Evolutionary conservation across 331 rosid genomes (phyloP), one percentile per base, ranked within the genome.

Genomic region (Cucumis variabilis): DNA sequence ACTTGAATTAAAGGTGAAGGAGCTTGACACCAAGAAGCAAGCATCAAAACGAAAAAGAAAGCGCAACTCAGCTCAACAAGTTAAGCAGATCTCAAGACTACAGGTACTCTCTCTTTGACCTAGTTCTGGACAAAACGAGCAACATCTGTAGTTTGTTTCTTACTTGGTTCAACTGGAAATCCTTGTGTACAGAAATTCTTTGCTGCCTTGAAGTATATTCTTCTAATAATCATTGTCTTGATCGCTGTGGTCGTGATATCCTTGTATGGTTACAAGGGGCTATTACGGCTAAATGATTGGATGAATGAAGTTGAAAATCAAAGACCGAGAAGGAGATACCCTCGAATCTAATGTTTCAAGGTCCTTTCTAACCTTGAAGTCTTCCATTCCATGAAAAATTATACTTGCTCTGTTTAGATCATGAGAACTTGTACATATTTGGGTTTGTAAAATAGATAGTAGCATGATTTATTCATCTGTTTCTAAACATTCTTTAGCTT

Each of bases 301-400:
- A 97, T 97, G 99, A 93, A 97, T 73, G 96, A 95, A 91, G 93
- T 91, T 46, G 99, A 97, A 17, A 93, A 87, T 83, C 93, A 78
- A 80, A 94, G 96, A 88, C 93, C 87, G 20, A 90, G 87, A 78
- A 83, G 91, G 87, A 80, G 91, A 90, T 66, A 79, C 86, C 88
- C 92, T 13, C 88, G 94, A 85, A 84, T 89, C 89, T 89, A 78
- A 88, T 21, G 70, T 69, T 53, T 69, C 63, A 48, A 69, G 66
- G 28, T 68, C 20, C 15, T 82, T 33, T 27, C 25, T 58, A 27
- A 3, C 25, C 20, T 16, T 9, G 0, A 24, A 66, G 46, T 69
- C 46, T n/a, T 58, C 51, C 85, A 28, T 23, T 17, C 48, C 85
- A 28, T 9, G 68, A 55, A 79, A 55, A 28, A 9, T 0, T 81